Evolutionary conservation across 495 filamentous ascomycete genomes (phyloP), one percentile per base, ranked within the genome.

Genomic region (Penicillium bialowiezense): DNA sequence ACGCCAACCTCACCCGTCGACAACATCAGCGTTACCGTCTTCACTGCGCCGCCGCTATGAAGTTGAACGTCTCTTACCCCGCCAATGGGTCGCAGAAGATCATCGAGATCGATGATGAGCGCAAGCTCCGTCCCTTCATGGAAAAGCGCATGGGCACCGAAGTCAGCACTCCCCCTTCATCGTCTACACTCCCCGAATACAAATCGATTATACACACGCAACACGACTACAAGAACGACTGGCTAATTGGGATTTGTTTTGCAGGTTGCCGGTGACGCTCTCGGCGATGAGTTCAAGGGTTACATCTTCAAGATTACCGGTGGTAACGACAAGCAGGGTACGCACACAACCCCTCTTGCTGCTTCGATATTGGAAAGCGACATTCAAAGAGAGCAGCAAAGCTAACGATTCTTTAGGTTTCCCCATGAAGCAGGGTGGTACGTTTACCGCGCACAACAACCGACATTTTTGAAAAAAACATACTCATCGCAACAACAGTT

Each of bases 11-110:
- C 67, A 73, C 61, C 63, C 61, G 67, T 75, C 70, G 72, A 73
- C 72, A 71, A 73, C 43, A 70, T 59, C 65, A 64, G 68, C 72
- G 70, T 68, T 72, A 72, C 69, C 71, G 72, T 75, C 72, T 75
- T 75, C 71, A 75, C 71, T 68, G 72, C 71, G 72, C 71, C 67
- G 59, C 68, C 61, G 60, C 64, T 69, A 89, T 89, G 87, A 89
- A 95, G 87, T 81, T 95, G 81, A 95, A 96, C 84, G 91, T 96
- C 78, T 95, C 89, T 74, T 91, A 89, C 82, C 93, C 95, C 65
- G 87, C 90, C 80, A 97, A 97, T 79, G 93, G 93, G 84, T 89
- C 89, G 62, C 93, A 98, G 76, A 98, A 98, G 80, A 84, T 98
- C 60, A 86, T 98, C 78, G 93, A 98, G 68, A 78, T 98, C 62